Evolutionary conservation across 2,329 filamentous ascomycete species (phyloP), one percentile per base, ranked within the genome.

Genomic region (Colletotrichum acutatum): DNA sequence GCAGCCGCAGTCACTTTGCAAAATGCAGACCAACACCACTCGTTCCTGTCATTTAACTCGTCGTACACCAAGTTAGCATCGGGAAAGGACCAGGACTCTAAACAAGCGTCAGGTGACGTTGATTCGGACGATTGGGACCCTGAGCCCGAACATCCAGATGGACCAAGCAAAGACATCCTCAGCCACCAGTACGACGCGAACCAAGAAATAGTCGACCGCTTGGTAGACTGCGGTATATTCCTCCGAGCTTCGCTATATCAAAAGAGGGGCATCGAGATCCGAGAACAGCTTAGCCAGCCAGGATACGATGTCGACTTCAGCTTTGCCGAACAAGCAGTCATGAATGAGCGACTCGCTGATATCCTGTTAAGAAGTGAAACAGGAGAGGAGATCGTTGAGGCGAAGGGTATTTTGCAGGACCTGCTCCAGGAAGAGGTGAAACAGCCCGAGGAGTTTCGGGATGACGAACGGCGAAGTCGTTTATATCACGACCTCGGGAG

Each of bases 401-500:
- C 77, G 2, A 76, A 76, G 57, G 53, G 52, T 0, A 74, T 77
- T 24, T 49, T 80, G 2, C 59, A 77, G 26, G 42, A 71, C 3
- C 52, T 80, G 2, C 54, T 80, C 19, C 30, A 74, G 11, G 72
- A 76, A 26, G 74, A 75, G 26, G 49, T 74, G 2, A 74, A 67
- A 1, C 74, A 71, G 22, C 63, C 74, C 7, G 77, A 79, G 58
- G 74, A 72, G 3, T 28, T 74, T 5, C 60, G 32, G 6, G 53
- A 74, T 24, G 68, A 63, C n/a, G 74, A 67, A 37, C 63, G 74
- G 9, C 67, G 68, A 0, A 67, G 74, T n/a, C 71, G 74, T 4
- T 63, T 81, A 14, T 76, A 79, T 52, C 77, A 80, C 30, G 78
- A 80, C n/a, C 76, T 81, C 11, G 79, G 79, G 5, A 70, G 66